Conservation (phyloP, 768 basidiomycete species). For the Suillus cothurnatus region DNA sequence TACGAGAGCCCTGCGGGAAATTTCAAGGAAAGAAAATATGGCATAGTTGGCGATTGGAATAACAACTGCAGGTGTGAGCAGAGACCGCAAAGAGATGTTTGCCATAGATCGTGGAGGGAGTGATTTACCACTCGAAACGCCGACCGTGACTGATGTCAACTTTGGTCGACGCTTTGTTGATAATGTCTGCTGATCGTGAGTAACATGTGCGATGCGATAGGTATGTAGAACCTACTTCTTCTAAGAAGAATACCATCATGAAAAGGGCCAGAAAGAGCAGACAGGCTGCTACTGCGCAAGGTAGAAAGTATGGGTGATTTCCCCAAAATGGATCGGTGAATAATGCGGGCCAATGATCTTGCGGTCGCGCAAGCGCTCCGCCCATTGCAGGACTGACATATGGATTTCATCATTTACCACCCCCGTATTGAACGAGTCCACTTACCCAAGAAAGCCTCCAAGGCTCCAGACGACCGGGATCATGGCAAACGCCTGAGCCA, state of each 20-base stretch:
- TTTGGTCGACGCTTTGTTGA: neutral
- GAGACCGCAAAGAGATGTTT: slow-evolving; percentile 33
- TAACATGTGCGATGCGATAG: no score
- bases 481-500: slow-evolving; percentile 37
- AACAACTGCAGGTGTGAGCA: slow-evolving; percentile 37
- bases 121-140: neutral
- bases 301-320: slow-evolving; percentile 40
- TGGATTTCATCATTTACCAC: neutral
- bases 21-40: slow-evolving; percentile 44
- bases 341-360: slow-evolving; percentile 51
- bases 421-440: neutral
- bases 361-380: slow-evolving; percentile 55
- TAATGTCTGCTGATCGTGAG: neutral
- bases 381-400: slow-evolving; percentile 63
- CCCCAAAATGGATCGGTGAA: slow-evolving; percentile 45
- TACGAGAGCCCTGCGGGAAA: slow-evolving; percentile 39
- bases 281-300: slow-evolving; percentile 29
- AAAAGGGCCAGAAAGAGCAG: slow-evolving; percentile 13
- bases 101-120: neutral
- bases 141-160: neutral
- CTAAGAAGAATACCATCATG: slow-evolving; percentile 24
- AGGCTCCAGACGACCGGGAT: slow-evolving; percentile 30
- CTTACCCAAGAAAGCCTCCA: slow-evolving; percentile 38
- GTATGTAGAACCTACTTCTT: slow-evolving; percentile 30
- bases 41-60: slow-evolving; percentile 46